Evolutionary conservation across 2,329 filamentous ascomycete genomes (phyloP).

Genomic region (Fusarium proliferatum): DNA sequence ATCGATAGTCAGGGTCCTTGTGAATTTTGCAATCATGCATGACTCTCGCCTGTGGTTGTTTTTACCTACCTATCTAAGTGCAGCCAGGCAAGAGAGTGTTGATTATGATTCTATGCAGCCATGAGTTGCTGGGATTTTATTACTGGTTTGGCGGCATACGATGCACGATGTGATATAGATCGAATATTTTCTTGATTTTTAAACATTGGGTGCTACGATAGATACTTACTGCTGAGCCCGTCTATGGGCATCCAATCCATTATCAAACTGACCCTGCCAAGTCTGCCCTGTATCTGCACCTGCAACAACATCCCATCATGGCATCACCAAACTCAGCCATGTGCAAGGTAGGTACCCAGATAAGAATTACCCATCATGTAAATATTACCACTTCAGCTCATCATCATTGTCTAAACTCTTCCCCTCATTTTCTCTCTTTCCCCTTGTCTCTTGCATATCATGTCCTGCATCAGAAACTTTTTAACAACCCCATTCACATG

Average conservation of each 20-base stretch:
- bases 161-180: background rate
- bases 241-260: background rate
- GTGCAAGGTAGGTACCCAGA: background rate
- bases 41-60: background rate
- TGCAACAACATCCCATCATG: constrained; percentile 6
- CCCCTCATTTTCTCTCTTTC: background rate
- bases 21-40: background rate
- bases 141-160: background rate
- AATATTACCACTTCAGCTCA: background rate
- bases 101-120: background rate
- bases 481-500: constrained; percentile 12
- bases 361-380: background rate
- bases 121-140: background rate
- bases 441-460: constrained; percentile 13
- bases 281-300: constrained; percentile 2
- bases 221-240: background rate
- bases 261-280: constrained; percentile 19
- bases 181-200: background rate
- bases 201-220: background rate
- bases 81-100: background rate
- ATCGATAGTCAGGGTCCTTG: constrained; percentile 24
- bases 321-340: constrained; percentile 5
- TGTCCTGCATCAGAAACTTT: background rate
- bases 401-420: constrained; percentile 1
- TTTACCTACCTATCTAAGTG: background rate